Base-by-base conservation (phyloP, 345 rosid genomes). In the Gossypium raimondii region DNA sequence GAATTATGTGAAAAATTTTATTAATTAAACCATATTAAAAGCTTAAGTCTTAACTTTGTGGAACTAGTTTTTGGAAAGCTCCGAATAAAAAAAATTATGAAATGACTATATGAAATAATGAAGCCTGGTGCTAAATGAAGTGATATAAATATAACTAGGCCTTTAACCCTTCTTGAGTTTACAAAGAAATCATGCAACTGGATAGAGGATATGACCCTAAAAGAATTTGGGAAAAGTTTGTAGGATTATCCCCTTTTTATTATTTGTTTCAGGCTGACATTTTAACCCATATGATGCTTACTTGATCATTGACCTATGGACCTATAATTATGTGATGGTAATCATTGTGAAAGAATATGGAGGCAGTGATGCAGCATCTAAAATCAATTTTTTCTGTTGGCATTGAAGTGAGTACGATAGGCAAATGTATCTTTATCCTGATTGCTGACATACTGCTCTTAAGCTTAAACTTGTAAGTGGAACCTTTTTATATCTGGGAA, bases 221-320 rank as follows among this genome's bases (percentile, higher is more conserved):
- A 52, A 52, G 17, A 70, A 67, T 14, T 11, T 70, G 61, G 73
- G 52, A 48, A 67, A 12, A 45, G 57, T 24, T 67, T 47, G 60
- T n/a, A 29, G 47, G 22, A 50, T 6, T 22, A 18, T 48, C 27
- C 43, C 38, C 34, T 24, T 8, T 16, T 16, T 9, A n/a, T 9
- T 12, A 1, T 51, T 16, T 69, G 7, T 14, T 51, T 44, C 18
- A 22, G 50, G 12, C 27, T 43, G 8, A 27, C 1, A n/a, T 65
- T 17, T 65, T 44, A 9, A 13, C 52, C 7, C 11, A 14, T 50
- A 51, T 8, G 10, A 69, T 51, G 59, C 20, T 29, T 8, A 51
- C 29, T 48, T 68, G 29, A 24, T 47, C 13, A 48, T 65, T n/a
- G 6, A 38, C 27, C 9, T 61, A 7, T 13, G 14, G 16, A 61